phyloP scores from a whole-genome alignment of 306 rosid species.

The Prunus armeniaca region DNA sequence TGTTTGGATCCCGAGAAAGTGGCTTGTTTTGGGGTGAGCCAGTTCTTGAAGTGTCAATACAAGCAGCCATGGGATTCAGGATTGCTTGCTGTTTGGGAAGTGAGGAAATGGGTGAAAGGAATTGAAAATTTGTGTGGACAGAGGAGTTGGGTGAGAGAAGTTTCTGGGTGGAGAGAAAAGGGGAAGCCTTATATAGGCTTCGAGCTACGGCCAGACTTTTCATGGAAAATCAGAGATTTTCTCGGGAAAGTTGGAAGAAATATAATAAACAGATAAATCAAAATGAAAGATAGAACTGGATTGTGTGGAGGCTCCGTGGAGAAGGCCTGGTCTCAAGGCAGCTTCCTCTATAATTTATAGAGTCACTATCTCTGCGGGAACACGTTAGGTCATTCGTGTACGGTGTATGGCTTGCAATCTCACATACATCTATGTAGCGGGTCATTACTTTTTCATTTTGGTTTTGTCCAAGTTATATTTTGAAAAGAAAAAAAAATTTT shows the following conservation, averaged over 20 bases:
- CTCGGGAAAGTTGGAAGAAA: neutral
- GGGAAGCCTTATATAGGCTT: slow-evolving; percentile 12
- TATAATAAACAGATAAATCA: neutral
- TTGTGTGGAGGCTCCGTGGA: slow-evolving; percentile 1
- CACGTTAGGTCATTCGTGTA: neutral
- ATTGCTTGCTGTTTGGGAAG: neutral
- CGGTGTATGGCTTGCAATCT: neutral
- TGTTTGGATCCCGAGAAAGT: slow-evolving; percentile 44
- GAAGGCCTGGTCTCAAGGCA: neutral
- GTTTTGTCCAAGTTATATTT: neutral
- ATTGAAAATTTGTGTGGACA: slow-evolving; percentile 9
- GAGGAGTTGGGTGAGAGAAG: slow-evolving; percentile 6
- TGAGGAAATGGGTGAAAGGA: slow-evolving; percentile 20
- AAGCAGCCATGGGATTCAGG: slow-evolving; percentile 42
- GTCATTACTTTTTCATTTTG: neutral
- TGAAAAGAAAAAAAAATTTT: too few relatives aligned
- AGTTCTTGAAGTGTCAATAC: slow-evolving; percentile 36
- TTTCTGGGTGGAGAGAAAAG: slow-evolving; percentile 21
- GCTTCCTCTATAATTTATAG: neutral
- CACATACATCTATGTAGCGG: neutral
- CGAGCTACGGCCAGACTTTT: slow-evolving; percentile 6
- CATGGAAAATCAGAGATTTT: slow-evolving; percentile 25
- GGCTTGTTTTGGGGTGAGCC: slow-evolving; percentile 23
- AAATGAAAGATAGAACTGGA: neutral
- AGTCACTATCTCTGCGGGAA: neutral